A percentile compares a stretch with the other conserved stretches of the same genome.
Conservation (phyloP, 202 grass and related monocot genomes). For the Sporobolus alterniflorus region DNA sequence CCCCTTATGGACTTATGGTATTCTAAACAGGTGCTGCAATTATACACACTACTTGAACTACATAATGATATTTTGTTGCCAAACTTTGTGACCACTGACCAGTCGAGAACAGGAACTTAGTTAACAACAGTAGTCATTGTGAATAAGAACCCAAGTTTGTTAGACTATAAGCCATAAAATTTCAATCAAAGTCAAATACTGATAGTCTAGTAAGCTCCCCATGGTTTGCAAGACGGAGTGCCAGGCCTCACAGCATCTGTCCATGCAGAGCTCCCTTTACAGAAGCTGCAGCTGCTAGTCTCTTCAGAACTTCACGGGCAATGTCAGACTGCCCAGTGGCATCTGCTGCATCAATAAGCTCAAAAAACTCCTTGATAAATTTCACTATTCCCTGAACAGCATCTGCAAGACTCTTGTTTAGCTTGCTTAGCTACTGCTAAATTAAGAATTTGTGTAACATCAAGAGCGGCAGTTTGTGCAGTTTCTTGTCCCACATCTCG, state of each 20-base stretch:
- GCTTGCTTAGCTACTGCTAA: slow-evolving; percentile 88
- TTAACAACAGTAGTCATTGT: slow-evolving; percentile 19
- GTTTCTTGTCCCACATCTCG: slow-evolving; percentile 91
- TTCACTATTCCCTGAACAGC: slow-evolving; percentile 98
- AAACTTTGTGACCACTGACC: neutral
- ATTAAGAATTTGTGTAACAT: slow-evolving; percentile 97
- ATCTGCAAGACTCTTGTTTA: slow-evolving; percentile 97
- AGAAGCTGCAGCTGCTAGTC: slow-evolving; percentile 91
- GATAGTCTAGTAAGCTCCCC: slow-evolving; percentile 97
- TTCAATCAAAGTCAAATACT: slow-evolving; percentile 56
- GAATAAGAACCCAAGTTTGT: slow-evolving; percentile 8
- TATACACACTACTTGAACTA: slow-evolving; percentile 3
- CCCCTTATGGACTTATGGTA: slow-evolving; percentile 4
- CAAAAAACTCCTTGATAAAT: slow-evolving; percentile 97
- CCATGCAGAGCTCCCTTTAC: slow-evolving; percentile 97
- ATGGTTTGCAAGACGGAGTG: slow-evolving; percentile 96
- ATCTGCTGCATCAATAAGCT: slow-evolving; percentile 98
- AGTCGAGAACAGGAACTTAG: slow-evolving; percentile 15
- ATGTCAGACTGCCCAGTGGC: slow-evolving; percentile 95
- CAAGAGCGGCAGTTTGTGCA: slow-evolving; percentile 48
- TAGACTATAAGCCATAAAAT: slow-evolving; percentile 29
- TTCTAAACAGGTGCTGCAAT: slow-evolving; percentile 5
- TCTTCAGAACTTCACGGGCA: slow-evolving; percentile 93
- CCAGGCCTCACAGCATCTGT: slow-evolving; percentile 86
- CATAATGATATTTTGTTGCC: neutral